These are phyloP conservation scores for Plenodomus biglobosus DNA, from an alignment of 2,329 filamentous ascomycete genomes.

Conservation along the genomic window DNA sequence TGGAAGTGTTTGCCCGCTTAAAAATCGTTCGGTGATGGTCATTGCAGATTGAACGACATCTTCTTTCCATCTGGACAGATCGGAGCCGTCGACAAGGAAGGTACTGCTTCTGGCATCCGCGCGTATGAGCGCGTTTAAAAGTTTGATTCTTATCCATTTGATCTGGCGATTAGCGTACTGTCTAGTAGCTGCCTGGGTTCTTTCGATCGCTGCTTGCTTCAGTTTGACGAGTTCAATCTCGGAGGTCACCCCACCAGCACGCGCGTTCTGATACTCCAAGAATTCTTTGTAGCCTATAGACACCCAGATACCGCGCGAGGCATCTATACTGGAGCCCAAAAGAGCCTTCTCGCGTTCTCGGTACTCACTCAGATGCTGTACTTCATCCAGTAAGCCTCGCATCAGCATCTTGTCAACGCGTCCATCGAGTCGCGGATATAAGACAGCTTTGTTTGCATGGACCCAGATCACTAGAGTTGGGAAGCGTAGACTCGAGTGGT, in stretches of 20 bases:
- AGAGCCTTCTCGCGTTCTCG: slow-evolving; percentile 48
- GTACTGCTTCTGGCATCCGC: slow-evolving; percentile 59
- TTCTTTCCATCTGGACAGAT: slow-evolving; percentile 62
- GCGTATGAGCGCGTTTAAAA: slow-evolving; percentile 67
- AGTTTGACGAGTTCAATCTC: slow-evolving; percentile 56
- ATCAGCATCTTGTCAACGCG: slow-evolving; percentile 85
- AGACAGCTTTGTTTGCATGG: slow-evolving; percentile 60
- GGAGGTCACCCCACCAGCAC: slow-evolving; percentile 23
- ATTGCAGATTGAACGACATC: slow-evolving; percentile 68
- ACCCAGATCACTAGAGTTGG: slow-evolving; percentile 81
- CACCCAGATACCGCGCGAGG: slow-evolving; percentile 86
- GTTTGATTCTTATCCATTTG: slow-evolving; percentile 83
- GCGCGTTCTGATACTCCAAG: slow-evolving; percentile 62
- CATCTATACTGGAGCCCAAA: slow-evolving; percentile 62
- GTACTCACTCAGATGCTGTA: slow-evolving; percentile 55
- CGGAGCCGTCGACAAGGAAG: slow-evolving; percentile 79
- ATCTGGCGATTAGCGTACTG: slow-evolving; percentile 86
- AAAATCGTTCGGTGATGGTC: slow-evolving; percentile 63
- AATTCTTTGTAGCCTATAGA: slow-evolving; percentile 97
- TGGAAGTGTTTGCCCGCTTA: slow-evolving; percentile 57
- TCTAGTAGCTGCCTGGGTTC: slow-evolving; percentile 78
- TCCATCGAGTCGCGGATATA: slow-evolving; percentile 70
- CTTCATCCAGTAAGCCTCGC: slow-evolving; percentile 64
- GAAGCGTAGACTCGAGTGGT: slow-evolving; percentile 48
- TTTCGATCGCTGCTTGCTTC: slow-evolving; percentile 64